Conservation (phyloP, 495 filamentous ascomycete genomes). For the Tuber melanosporum region DNA sequence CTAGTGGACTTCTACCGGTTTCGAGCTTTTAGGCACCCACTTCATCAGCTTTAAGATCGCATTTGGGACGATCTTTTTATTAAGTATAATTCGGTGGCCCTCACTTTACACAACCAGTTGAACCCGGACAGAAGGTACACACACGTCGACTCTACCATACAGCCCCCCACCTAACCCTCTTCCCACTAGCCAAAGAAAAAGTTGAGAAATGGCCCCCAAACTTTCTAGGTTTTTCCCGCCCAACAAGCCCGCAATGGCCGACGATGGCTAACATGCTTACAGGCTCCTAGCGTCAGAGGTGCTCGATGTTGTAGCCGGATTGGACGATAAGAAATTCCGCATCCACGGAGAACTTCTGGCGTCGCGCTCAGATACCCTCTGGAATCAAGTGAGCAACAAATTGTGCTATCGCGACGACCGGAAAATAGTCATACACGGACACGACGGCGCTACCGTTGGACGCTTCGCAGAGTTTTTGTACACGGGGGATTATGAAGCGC, state of each 20-base stretch:
- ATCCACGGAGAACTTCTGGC: slow-evolving; percentile 3
- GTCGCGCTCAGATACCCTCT: background rate
- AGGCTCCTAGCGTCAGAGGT: background rate
- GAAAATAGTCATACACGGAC: background rate
- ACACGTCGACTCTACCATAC: background rate
- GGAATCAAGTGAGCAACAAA: background rate
- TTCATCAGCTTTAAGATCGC: background rate
- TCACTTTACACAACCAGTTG: background rate
- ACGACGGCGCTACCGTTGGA: background rate
- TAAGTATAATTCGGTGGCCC: background rate
- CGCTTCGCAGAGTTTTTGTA: slow-evolving; percentile 15
- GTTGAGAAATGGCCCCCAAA: background rate
- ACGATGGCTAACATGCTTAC: background rate
- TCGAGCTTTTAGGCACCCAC: background rate
- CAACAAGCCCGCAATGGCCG: background rate
- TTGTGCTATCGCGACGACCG: background rate
- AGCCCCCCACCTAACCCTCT: background rate
- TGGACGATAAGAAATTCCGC: background rate
- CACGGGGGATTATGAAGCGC: slow-evolving; percentile 9
- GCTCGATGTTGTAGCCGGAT: background rate
- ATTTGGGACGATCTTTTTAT: background rate
- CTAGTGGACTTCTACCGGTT: no score
- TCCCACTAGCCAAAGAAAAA: background rate
- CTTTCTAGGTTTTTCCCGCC: background rate
- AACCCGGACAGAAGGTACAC: background rate